A percentile compares a stretch with the other conserved stretches of the same genome.
These are phyloP conservation scores for Calonectria henricotiae DNA, from an alignment of 2,329 filamentous ascomycete genomes.

Conservation along the genomic window DNA sequence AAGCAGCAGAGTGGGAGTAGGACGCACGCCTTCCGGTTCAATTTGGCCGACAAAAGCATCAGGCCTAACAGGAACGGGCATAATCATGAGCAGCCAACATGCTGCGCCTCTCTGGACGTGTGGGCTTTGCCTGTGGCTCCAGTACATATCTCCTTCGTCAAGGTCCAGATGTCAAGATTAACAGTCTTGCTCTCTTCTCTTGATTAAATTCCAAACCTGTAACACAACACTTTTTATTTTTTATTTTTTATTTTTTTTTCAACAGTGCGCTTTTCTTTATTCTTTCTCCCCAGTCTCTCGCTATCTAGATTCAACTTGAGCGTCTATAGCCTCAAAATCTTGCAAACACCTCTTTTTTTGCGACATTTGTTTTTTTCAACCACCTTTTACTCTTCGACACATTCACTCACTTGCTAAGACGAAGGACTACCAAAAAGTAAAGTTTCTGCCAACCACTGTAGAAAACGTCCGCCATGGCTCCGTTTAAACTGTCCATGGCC, in stretches of 20 bases:
- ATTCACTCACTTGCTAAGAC: background rate
- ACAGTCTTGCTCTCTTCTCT: conserved; percentile 5
- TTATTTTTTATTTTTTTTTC: background rate
- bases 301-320: background rate
- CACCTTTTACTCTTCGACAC: conserved; percentile 1
- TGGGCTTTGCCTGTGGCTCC: background rate
- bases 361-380: background rate
- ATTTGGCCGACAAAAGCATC: conserved; percentile 22
- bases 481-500: conserved; percentile 21
- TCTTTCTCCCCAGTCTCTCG: conserved; percentile 20
- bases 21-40: conserved; percentile 19
- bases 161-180: background rate
- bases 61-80: conserved; percentile 8
- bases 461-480: background rate
- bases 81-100: background rate
- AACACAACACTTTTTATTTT: conserved; percentile 12
- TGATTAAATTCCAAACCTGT: conserved; percentile 18
- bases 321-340: background rate
- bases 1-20: conserved; percentile 13
- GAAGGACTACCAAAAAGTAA: background rate
- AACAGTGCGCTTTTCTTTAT: conserved; percentile 5
- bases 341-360: background rate
- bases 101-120: conserved; percentile 10
- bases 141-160: conserved; percentile 13
- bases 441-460: background rate